phyloP scores from a whole-genome alignment of 129 eudicot species.

The Flaveria ramosissima region DNA sequence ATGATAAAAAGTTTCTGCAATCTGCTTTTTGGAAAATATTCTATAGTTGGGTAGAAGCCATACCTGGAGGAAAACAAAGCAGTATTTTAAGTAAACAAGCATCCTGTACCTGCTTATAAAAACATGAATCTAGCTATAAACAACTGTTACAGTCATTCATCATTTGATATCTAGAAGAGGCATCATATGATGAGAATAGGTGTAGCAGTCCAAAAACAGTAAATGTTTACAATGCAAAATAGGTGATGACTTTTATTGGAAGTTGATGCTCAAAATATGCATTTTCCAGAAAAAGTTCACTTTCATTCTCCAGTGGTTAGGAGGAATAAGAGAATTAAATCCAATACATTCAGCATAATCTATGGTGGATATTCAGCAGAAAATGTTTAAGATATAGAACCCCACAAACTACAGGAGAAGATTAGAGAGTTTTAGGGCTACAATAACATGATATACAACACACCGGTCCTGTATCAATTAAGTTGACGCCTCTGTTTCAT shows the following conservation, averaged over 20 bases:
- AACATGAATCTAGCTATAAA: not conserved
- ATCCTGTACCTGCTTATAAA: conserved; percentile 65
- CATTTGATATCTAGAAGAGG: not conserved
- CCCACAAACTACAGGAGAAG: conserved; percentile 43
- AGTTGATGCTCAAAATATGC: conserved; percentile 1
- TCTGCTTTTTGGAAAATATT: not conserved
- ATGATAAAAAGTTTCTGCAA: too few relatives aligned
- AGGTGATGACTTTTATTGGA: not conserved
- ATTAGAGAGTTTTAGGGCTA: conserved; percentile 43
- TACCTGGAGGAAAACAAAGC: conserved; percentile 37
- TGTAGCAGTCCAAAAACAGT: not conserved
- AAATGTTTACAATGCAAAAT: not conserved
- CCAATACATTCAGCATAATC: conserved; percentile 29
- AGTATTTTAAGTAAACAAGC: conserved; percentile 40
- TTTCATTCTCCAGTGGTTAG: conserved; percentile 32
- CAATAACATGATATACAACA: conserved; percentile 38
- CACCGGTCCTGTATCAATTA: conserved; percentile 31
- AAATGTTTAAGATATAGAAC: conserved; percentile 33
- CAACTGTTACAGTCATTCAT: not conserved
- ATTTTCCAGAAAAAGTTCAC: conserved; percentile 20
- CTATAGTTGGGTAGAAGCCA: not conserved
- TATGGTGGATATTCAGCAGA: conserved; percentile 21
- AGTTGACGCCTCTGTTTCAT: conserved; percentile 63
- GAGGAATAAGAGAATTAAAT: conserved; percentile 28
- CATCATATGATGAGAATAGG: not conserved